Base-by-base conservation (phyloP, 2,329 filamentous ascomycete species). In the Orbilia ellipsospora region DNA sequence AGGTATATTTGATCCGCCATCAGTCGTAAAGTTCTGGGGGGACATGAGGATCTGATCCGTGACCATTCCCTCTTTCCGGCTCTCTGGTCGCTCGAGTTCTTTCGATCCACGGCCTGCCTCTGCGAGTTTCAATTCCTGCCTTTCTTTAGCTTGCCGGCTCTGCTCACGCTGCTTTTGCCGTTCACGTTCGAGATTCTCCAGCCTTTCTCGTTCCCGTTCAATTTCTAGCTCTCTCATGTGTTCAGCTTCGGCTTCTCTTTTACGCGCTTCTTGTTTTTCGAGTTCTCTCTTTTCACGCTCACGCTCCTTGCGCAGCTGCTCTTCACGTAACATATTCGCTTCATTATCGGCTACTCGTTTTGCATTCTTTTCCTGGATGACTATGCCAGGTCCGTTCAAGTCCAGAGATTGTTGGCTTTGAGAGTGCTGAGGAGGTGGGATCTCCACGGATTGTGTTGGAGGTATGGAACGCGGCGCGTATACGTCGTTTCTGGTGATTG, bases 211-310 rank as follows among this genome's bases (percentile, higher is more conserved):
- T 56, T 88, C 87, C 77, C 87, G 87, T 42, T 74, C 83, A 80
- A 36, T 48, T 15, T 66, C 66, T 48, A 79, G 66, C 50, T 79
- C 80, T 23, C 78, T 77, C 28, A 78, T 74, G 28, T 79, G 68
- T 40, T 78, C 70, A 20, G 63, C 57, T 40, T 74, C 70, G 8
- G 45, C 92, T 88, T 77, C 92, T 89, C 84, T 90, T 88, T 18
- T 90, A 87, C 61, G 86, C 88, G 54, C 84, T 82, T 90, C 88
- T 81, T 90, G 90, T 78, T 89, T 88, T 79, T 88, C 85, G 81
- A 90, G 89, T 78, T 90, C 88, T 80, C 87, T 85, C 36, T 51
- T 62, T 66, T 74, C 70, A 31, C 70, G 70, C 52, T 67, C 63
- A 23, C 23, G 31, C 31, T 36, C 31, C 52, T 68, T 68, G 40